Conservation (phyloP, 306 rosid species). For the Casuarina glauca region DNA sequence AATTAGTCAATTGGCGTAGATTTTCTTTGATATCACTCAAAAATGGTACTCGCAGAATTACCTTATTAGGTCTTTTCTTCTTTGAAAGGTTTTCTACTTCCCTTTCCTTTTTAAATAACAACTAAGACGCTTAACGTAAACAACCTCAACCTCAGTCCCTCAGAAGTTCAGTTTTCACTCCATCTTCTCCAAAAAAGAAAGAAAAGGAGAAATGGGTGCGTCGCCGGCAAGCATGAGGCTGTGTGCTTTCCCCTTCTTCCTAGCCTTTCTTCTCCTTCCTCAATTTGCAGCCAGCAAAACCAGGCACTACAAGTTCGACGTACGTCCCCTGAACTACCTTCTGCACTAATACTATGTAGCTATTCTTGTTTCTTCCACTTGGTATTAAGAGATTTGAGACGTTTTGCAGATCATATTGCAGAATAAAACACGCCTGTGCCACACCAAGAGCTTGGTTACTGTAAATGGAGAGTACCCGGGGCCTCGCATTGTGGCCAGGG, state of each 20-base stretch:
- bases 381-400: background rate
- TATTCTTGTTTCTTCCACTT: too few species aligned
- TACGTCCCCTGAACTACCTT: background rate
- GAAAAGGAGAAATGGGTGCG: background rate
- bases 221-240: background rate
- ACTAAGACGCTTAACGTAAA: too few species aligned
- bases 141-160: too few species aligned
- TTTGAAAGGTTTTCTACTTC: background rate
- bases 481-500: slow-evolving; percentile 14
- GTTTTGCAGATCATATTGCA: background rate
- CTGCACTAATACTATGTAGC: background rate
- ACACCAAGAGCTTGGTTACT: slow-evolving; percentile 13
- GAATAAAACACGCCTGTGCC: slow-evolving; percentile 16
- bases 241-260: background rate
- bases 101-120: background rate
- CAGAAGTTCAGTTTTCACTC: background rate
- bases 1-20: background rate
- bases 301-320: slow-evolving; percentile 9
- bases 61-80: background rate
- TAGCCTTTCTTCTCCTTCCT: slow-evolving; percentile 1
- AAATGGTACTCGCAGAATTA: background rate
- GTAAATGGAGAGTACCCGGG: slow-evolving; percentile 18
- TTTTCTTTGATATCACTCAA: slow-evolving; percentile 12
- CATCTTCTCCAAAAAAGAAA: background rate
- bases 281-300: background rate